phyloP scores from a whole-genome alignment of 495 filamentous ascomycete genomes.

The Podospora fimiseda region DNA sequence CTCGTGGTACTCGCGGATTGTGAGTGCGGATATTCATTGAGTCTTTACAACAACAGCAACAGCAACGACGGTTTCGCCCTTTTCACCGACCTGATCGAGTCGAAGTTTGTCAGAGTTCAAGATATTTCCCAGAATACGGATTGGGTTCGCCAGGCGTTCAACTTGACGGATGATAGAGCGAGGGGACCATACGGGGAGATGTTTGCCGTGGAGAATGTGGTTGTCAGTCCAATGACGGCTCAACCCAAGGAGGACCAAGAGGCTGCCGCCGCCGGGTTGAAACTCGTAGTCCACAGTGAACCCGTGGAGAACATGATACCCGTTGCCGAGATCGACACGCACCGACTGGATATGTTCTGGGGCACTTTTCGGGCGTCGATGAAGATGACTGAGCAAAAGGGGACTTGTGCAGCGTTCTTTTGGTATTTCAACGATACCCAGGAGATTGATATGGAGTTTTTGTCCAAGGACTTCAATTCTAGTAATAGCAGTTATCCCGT shows the following conservation, averaged over 20 bases:
- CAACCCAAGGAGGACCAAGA: conserved; percentile 27
- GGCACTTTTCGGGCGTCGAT: conserved; percentile 63
- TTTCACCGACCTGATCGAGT: conserved; percentile 64
- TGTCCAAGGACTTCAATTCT: conserved; percentile 52
- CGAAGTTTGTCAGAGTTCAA: conserved; percentile 55
- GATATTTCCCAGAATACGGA: conserved; percentile 41
- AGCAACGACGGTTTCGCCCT: conserved; percentile 32
- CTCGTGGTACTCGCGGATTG: conserved; percentile 42
- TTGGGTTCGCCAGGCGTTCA: conserved; percentile 61
- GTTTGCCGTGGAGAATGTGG: conserved; percentile 47
- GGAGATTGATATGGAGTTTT: conserved; percentile 74
- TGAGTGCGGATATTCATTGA: conserved; percentile 60
- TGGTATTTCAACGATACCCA: conserved; percentile 75
- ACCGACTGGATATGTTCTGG: conserved; percentile 52
- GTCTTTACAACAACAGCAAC: conserved; percentile 27
- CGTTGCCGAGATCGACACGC: conserved; percentile 54
- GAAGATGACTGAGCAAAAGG: conserved; percentile 49
- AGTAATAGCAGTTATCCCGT: conserved; percentile 46
- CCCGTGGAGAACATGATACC: conserved; percentile 46
- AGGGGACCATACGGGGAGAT: conserved; percentile 62
- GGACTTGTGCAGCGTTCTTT: conserved; percentile 73
- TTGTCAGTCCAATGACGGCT: conserved; percentile 44
- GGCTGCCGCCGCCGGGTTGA: conserved; percentile 36
- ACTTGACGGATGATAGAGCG: conserved; percentile 43
- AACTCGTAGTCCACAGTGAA: conserved; percentile 50